Base-by-base conservation (phyloP, 2,329 filamentous ascomycete species). In the Didymella pinodella region DNA sequence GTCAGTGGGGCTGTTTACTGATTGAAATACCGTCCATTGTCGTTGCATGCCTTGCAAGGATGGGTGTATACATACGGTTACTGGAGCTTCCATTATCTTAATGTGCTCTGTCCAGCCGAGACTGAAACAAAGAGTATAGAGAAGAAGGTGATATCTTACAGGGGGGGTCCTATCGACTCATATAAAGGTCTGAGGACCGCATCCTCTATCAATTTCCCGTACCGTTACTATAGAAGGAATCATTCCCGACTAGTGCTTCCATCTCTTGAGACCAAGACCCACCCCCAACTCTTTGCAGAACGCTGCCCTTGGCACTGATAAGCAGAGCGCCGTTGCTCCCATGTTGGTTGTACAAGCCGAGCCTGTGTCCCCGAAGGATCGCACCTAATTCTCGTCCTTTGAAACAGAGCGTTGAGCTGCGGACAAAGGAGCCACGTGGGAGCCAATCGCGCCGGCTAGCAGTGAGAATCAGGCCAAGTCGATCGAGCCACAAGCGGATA, bases 291-390 rank as follows among this genome's bases (percentile, higher is more conserved):
- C 53, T 57, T 55, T 55, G 44, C 51, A 61, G 46, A 32, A 46
- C 54, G 36, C 54, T 63, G 57, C 53, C 26, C 71, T 74, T 73
- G 70, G 71, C 70, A 70, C 65, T 69, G 71, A 74, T 74, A 74
- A 74, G 71, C 57, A 61, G 45, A 50, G 29, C 6, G 34, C 48
- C 32, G 43, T 40, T 31, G 38, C 34, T 59, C 52, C 65, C 58
- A 59, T 60, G 48, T 54, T 59, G 48, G 54, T 41, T 55, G 34
- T 56, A 32, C 32, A 50, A 55, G 59, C 63, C 61, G 57, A 59
- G 55, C 48, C 26, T 51, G 48, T 14, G 22, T 54, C 55, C 53
- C 53, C 51, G 53, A 61, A 60, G 48, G 49, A 51, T 43, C 32
- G 26, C 49, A 29, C 18, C 18, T 20, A 50, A 55, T 58, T 62